Evolutionary conservation across 805 yeast genomes (phyloP), one percentile per base, ranked within the genome.

Genomic region (Maudiozyma pseudohumilis): DNA sequence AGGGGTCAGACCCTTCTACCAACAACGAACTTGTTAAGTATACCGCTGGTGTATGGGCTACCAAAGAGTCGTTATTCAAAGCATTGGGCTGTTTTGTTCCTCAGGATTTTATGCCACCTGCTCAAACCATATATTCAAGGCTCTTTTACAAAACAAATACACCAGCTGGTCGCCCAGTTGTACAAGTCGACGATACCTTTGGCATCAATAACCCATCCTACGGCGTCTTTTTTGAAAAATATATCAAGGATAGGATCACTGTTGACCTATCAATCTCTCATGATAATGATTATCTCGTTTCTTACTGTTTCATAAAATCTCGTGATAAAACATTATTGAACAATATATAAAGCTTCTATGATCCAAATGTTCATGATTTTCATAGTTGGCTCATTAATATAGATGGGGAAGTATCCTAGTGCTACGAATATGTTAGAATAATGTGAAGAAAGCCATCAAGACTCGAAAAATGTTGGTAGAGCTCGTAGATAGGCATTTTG

Each of bases 401-500:
- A n/a, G n/a, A n/a, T n/a, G n/a, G n/a, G n/a, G n/a, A n/a, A n/a
- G n/a, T n/a, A n/a, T n/a, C 13, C 7, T 8, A 2, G 11, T 26
- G 16, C 12, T 28, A 10, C n/a, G 21, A 3, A 17, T 18, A 6
- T 8, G 10, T 34, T 11, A 19, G 15, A n/a, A 17, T 28, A 10
- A 49, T 15, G 45, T 82, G 85, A 34, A 82, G 52, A 50, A 77
- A 80, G 12, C 86, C 83, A 56, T 81, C 92, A 16, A 75, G 54
- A 42, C 70, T 74, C 43, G 65, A 56, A 36, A 73, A 61, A 24
- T 64, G 57, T 13, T 48, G 45, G 47, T 69, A 74, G 9, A 80
- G 43, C 3, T 70, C 75, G 8, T 51, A 52, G 4, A 80, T 36
- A 0, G 74, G 69, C 0, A 67, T 56, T 1, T 60, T 48, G 38